Base-by-base conservation (phyloP, 2,329 filamentous ascomycete species). In the Apiospora kogelbergensis region DNA sequence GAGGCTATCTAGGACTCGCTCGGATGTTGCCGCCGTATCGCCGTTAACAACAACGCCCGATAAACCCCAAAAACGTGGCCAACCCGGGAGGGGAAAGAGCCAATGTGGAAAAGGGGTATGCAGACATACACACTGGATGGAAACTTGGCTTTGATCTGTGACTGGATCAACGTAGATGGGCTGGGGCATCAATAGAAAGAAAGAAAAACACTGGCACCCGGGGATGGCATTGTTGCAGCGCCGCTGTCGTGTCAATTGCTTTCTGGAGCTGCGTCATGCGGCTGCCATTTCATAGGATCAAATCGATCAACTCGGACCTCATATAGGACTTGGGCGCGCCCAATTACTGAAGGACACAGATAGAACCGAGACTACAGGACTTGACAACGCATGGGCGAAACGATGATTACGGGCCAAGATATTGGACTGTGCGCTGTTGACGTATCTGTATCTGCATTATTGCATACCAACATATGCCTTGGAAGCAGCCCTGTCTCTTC, bases 341-440 rank as follows among this genome's bases (percentile, higher is more conserved):
- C 53, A 60, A 60, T 60, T 37, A 22, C 30, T 60, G 53, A 60
- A 30, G 30, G 30, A 60, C 53, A 60, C 53, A 37, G 53, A 60
- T 60, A n/a, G 33, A 33, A n/a, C 53, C 26, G 53, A 13, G 30
- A 7, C n/a, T 60, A 60, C 20, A n/a, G n/a, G 2, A n/a, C 7
- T 53, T 60, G 53, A 60, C 53, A 60, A 60, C 53, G 53, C 53
- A 60, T 60, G 53, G 53, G 53, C 53, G 30, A 60, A 60, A 20
- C 48, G 48, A 20, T 20, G 48, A 20, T 20, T 30, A 30, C 24
- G 48, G 48, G 26, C 13, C 9, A 20, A 33, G 24, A 33, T 57
- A 10, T 33, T 57, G 48, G 26, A 17, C 48, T 57, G 48, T 53
- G 46, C 46, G 24, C 13, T 53, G 33, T 33, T 4, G 48, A 33